Conservation (phyloP, 2,329 filamentous ascomycete species). For the Xylariales sp. region DNA sequence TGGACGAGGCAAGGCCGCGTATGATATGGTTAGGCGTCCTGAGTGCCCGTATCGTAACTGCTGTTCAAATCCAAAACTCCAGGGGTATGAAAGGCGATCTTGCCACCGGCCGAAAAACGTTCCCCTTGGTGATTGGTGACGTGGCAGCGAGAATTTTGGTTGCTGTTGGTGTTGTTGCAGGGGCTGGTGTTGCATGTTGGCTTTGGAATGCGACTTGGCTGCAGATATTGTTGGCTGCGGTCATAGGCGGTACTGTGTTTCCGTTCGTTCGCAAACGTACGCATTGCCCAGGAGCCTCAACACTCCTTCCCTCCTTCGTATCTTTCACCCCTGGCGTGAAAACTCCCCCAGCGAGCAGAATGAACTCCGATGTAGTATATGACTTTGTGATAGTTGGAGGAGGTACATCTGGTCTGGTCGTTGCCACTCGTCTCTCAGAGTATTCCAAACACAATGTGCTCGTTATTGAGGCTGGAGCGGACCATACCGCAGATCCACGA, state of each 20-base stretch:
- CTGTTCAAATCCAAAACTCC: neutral
- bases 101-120: neutral
- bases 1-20: neutral
- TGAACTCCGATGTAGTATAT: neutral
- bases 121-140: neutral
- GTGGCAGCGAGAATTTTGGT: neutral
- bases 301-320: no score
- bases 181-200: neutral
- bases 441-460: conserved; percentile 30
- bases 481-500: conserved; percentile 31
- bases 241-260: neutral
- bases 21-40: neutral
- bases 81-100: neutral
- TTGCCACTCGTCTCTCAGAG: conserved; percentile 39
- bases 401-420: conserved; percentile 34
- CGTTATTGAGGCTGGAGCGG: conserved; percentile 38
- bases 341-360: no score
- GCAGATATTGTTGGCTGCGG: neutral
- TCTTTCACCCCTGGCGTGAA: no score
- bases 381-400: conserved; percentile 24
- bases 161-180: neutral
- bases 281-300: no score
- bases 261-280: no score
- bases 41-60: neutral
- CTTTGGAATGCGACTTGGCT: neutral